A percentile compares a stretch with the other conserved stretches of the same genome.
These are phyloP conservation scores for Pachysandra terminalis DNA, from an alignment of 164 flowering plant species.

Conservation along the genomic window DNA sequence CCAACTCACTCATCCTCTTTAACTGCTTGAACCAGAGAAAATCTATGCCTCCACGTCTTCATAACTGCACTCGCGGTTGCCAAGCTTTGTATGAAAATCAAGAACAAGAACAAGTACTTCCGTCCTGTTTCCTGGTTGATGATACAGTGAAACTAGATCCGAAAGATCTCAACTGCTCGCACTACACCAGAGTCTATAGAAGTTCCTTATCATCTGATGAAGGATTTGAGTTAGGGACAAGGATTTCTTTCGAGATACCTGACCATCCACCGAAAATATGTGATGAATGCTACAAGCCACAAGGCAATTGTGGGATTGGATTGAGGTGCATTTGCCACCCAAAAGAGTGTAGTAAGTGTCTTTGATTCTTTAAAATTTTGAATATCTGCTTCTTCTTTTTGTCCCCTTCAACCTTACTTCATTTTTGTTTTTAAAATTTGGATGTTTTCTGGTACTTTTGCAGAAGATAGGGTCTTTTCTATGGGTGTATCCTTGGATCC, in stretches of 20 bases:
- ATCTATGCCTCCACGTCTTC: not conserved
- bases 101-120: not conserved
- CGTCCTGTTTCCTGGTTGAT: slow-evolving; percentile 22
- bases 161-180: slow-evolving; percentile 27
- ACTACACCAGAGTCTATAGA: slow-evolving; percentile 22
- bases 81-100: not conserved
- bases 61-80: slow-evolving; percentile 18
- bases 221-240: slow-evolving; percentile 24
- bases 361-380: not conserved
- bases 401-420: not conserved
- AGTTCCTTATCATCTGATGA: not conserved
- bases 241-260: slow-evolving; percentile 38
- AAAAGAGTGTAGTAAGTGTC: slow-evolving; percentile 50
- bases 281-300: slow-evolving; percentile 50
- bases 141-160: slow-evolving; percentile 29
- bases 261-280: slow-evolving; percentile 37
- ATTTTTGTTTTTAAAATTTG: not conserved
- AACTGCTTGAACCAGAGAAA: slow-evolving; percentile 26
- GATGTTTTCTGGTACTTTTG: slow-evolving; percentile 11
- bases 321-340: slow-evolving; percentile 60
- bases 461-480: slow-evolving; percentile 49
- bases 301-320: slow-evolving; percentile 61
- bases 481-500: slow-evolving; percentile 17
- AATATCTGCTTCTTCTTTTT: not conserved
- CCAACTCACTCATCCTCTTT: slow-evolving; percentile 37